Evolutionary conservation across 495 filamentous ascomycete genomes (phyloP).

Genomic region (Lepraria neglecta): DNA sequence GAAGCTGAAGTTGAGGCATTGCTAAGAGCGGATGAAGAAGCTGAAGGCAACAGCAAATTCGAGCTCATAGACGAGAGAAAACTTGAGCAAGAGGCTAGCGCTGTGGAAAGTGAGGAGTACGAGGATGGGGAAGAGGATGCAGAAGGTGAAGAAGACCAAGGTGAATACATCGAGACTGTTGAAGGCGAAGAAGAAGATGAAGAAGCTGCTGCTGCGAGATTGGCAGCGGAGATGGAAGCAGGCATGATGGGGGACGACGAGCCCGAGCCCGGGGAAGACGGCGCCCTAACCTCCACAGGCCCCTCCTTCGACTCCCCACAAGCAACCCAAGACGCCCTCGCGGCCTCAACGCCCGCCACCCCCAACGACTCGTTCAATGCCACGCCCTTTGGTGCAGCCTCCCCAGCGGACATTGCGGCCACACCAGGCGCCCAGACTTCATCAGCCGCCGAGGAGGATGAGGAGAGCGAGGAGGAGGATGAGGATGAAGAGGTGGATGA

Average conservation of each 20-base stretch:
- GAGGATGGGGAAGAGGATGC: conserved; percentile 23
- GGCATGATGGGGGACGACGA: conserved; percentile 46
- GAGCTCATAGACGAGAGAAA: conserved; percentile 61
- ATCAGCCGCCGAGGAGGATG: conserved; percentile 35
- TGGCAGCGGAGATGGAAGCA: conserved; percentile 50
- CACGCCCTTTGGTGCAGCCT: conserved; percentile 22
- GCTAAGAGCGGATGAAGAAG: conserved; percentile 58
- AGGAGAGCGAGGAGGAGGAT: conserved; percentile 30
- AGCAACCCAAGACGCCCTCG: conserved; percentile 16
- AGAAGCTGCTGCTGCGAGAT: conserved; percentile 43
- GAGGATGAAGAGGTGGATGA: conserved; percentile 54
- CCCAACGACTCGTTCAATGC: conserved; percentile 13
- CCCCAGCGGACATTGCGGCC: conserved; percentile 23
- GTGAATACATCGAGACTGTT: conserved; percentile 44
- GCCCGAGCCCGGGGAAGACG: conserved; percentile 33
- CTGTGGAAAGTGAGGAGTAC: conserved; percentile 39
- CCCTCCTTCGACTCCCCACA: conserved; percentile 16
- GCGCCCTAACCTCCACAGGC: conserved; percentile 15
- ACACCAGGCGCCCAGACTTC: conserved; percentile 36
- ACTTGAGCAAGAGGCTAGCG: conserved; percentile 32
- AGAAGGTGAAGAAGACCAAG: conserved; percentile 40
- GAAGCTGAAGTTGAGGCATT: conserved; percentile 76
- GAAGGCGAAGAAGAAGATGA: conserved; percentile 45
- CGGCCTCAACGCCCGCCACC: conserved; percentile 27
- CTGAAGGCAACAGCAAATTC: conserved; percentile 49